Evolutionary conservation across 306 rosid genomes (phyloP).

Genomic region (Lagenaria siceraria): DNA sequence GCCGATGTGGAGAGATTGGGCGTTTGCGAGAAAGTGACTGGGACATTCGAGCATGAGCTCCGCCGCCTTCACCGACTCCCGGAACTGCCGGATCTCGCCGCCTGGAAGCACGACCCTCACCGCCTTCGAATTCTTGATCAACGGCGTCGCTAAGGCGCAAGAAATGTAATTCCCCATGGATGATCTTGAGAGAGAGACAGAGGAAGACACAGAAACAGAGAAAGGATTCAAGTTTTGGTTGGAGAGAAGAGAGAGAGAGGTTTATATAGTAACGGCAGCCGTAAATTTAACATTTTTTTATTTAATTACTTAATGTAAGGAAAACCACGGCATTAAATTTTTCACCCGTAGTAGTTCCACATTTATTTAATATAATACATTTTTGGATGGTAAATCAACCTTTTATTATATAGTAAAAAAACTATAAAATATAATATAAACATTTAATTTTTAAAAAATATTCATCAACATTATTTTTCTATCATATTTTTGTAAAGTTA

Average conservation of each 20-base stretch:
- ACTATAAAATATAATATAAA: no score
- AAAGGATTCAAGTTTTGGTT: background rate
- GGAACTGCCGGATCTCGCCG: conserved; percentile 64
- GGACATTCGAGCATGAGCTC: conserved; percentile 87
- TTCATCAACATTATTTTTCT: no score
- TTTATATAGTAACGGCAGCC: background rate
- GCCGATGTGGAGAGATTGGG: conserved; percentile 55
- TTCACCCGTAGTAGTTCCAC: no score
- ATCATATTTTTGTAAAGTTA: no score
- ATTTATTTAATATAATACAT: no score
- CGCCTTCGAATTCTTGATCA: conserved; percentile 43
- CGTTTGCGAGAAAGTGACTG: conserved; percentile 33
- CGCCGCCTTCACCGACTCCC: conserved; percentile 47
- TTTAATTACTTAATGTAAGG: no score
- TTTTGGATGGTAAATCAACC: no score
- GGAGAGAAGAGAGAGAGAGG: background rate
- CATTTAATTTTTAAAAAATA: no score
- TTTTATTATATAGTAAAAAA: no score
- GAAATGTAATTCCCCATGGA: conserved; percentile 77
- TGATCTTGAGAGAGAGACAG: background rate
- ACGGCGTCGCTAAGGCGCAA: conserved; percentile 53
- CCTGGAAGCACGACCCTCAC: conserved; percentile 55
- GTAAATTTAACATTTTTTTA: background rate
- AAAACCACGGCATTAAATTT: no score
- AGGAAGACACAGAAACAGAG: background rate